phyloP scores from a whole-genome alignment of 2,329 filamentous ascomycete genomes.

The Escovopsis sp. region DNA sequence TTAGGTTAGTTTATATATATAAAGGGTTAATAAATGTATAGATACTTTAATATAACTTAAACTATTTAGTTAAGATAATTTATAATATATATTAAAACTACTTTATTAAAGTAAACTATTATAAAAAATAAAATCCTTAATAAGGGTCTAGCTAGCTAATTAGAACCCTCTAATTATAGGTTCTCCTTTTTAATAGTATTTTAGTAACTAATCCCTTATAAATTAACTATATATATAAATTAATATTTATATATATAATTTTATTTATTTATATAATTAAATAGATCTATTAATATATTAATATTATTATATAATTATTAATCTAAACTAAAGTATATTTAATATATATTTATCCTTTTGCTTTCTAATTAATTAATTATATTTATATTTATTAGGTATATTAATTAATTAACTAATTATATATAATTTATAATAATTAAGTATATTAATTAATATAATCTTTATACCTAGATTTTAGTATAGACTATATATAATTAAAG shows the following conservation, averaged over 20 bases:
- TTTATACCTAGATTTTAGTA: not conserved
- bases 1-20: too few relatives aligned
- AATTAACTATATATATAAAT: not conserved
- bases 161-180: too few relatives aligned
- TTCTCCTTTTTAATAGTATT: not conserved
- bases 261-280: not conserved
- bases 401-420: not conserved
- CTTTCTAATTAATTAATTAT: not conserved
- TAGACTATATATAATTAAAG: not conserved
- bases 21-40: too few relatives aligned
- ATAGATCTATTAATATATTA: not conserved
- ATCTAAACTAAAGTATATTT: not conserved
- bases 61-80: too few relatives aligned
- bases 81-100: conserved; percentile 1
- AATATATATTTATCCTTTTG: not conserved
- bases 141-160: too few relatives aligned
- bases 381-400: not conserved
- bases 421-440: too few relatives aligned
- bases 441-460: not conserved
- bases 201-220: too few relatives aligned
- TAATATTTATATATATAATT: conserved; percentile 1
- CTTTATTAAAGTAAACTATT: conserved; percentile 1
- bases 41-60: too few relatives aligned
- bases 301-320: not conserved
- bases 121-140: not conserved